Conservation (phyloP, 495 filamentous ascomycete species). For the Penicillium bovifimosum region DNA sequence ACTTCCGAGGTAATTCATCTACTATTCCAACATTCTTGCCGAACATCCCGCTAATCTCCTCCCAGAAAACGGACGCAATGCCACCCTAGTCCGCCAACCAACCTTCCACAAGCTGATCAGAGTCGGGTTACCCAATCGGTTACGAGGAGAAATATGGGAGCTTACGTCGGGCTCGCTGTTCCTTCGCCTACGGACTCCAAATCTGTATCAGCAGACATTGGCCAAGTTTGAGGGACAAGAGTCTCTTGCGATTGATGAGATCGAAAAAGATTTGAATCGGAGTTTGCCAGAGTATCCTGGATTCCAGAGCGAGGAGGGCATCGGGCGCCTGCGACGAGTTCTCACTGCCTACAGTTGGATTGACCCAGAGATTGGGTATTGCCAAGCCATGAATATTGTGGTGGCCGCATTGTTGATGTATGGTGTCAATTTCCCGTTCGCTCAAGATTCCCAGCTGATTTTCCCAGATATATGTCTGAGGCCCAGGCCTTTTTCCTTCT, state of each 20-base stretch:
- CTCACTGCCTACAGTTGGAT: constrained; percentile 96
- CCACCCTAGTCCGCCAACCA: constrained; percentile 85
- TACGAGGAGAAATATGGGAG: constrained; percentile 95
- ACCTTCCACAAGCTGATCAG: constrained; percentile 96
- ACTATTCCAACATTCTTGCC: background rate
- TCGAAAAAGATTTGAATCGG: constrained; percentile 95
- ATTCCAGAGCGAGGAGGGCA: constrained; percentile 94
- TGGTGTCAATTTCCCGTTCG: constrained; percentile 11
- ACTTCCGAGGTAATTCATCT: constrained; percentile 60
- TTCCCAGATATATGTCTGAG: constrained; percentile 84
- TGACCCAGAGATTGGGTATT: constrained; percentile 92
- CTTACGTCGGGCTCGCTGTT: constrained; percentile 86
- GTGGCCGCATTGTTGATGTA: constrained; percentile 89
- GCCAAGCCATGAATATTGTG: constrained; percentile 99
- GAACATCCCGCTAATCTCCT: constrained; percentile 2
- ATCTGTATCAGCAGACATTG: constrained; percentile 75
- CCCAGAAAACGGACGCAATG: constrained; percentile 87
- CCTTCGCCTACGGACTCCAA: constrained; percentile 78
- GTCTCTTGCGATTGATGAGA: constrained; percentile 95
- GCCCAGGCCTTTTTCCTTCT: constrained; percentile 92
- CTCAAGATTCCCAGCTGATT: constrained; percentile 16
- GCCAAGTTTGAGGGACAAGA: constrained; percentile 73
- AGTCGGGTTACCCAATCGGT: constrained; percentile 87
- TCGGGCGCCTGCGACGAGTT: constrained; percentile 80
- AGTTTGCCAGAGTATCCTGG: constrained; percentile 95